Base-by-base conservation (phyloP, 1,139 yeast species). In the Lodderomyces elongisporus region DNA sequence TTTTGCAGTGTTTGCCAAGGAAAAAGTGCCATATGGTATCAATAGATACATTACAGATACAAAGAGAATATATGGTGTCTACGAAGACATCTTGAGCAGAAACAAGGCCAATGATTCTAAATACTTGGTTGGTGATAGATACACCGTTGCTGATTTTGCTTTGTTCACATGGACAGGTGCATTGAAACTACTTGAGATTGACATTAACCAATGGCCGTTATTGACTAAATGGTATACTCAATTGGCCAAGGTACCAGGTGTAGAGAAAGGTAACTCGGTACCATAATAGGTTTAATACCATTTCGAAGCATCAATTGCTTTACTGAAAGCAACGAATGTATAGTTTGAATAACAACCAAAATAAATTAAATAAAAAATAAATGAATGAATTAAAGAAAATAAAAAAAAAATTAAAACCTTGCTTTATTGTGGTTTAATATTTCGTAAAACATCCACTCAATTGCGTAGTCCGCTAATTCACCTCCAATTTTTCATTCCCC, bases 91-190 rank as follows among this genome's bases (percentile, higher is more conserved):
- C 41, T 58, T 77, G 47, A 48, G 54, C 29, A 46, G 58, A 31
- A 60, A 58, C 39, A 34, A 46, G 23, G 52, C 54, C 33, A 72
- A 66, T 40, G 35, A 27, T 5, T 17, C 24, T 9, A 36, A 36
- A 22, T 38, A 34, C 21, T 22, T 32, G 4, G 35, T 35, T 27
- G 37, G 37, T 15, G 17, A 28, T 16, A 25, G 73, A 41, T 44
- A 74, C 36, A 59, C 76, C 17, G 54, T 74, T 45, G 79, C 80
- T 10, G 85, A 78, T 49, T 49, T 77, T 32, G 66, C 66, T 13
- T 49, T 63, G 10, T 65, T 57, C 38, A 60, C 73, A 3, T 70
- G 73, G 74, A 53, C 55, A 24, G 30, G 27, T 13, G 20, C 28
- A 28, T 25, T 46, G 10, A 31, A 31, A 2, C 25, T 13, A 13